Conservation (phyloP, 805 yeast genomes). For the Saccharomycopsis oosterbeekiorum region DNA sequence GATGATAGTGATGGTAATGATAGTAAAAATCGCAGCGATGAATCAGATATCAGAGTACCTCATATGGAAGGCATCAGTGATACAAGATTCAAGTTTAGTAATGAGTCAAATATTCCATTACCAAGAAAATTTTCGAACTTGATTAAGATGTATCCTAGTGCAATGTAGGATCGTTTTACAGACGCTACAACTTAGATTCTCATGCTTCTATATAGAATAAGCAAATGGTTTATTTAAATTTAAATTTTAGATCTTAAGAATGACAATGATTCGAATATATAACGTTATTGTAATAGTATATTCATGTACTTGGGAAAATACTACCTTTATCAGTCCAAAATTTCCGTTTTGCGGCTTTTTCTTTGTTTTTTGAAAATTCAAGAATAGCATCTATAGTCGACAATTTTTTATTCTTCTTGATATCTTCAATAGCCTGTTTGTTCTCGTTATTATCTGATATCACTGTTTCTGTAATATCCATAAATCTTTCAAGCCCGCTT, state of each 20-base stretch:
- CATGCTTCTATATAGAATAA: background rate
- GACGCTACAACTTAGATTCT: background rate
- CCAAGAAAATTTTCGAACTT: constrained; percentile 74
- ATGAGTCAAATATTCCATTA: constrained; percentile 63
- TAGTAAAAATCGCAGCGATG: background rate
- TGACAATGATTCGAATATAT: too few species aligned
- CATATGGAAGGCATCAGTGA: constrained; percentile 46
- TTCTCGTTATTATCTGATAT: background rate
- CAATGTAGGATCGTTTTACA: constrained; percentile 49
- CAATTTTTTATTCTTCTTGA: background rate
- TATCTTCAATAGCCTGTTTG: background rate
- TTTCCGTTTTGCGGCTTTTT: background rate
- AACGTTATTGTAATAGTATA: background rate
- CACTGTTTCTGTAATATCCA: background rate
- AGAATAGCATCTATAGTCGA: background rate
- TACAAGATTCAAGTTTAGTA: constrained; percentile 56
- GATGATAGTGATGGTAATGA: background rate
- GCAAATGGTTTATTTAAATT: background rate
- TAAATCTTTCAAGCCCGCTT: background rate
- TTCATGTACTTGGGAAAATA: background rate
- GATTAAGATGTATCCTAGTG: constrained; percentile 84
- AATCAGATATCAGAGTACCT: background rate
- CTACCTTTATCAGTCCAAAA: background rate
- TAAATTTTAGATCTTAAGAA: too few species aligned
- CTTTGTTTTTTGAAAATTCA: background rate